Evolutionary conservation across 192 early-diverging fungal species (phyloP), one percentile per base, ranked within the genome.

Genomic region (Chytriomyces sp.): DNA sequence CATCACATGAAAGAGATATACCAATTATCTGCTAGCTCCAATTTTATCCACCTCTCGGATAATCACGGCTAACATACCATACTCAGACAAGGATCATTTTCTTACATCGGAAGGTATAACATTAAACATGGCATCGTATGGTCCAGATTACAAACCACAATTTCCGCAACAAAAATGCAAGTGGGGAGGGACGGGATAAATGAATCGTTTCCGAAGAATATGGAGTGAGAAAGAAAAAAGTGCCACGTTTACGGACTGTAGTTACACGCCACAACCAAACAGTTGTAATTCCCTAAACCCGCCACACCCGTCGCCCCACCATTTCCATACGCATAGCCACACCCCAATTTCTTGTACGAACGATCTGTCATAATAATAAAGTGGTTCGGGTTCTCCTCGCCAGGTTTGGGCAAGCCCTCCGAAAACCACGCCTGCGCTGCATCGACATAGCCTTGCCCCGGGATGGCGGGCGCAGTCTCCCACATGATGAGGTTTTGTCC

Each of bases 401-500:
- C 59, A 0, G 14, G 17, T 0, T 17, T 25, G 17, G 33, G 10
- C 0, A 36, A 30, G 17, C 59, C 59, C 38, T 61, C 59, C 17
- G 28, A 10, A 30, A 30, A 61, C 59, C 59, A 61, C 28, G 28
- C 14, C 17, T 7, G 19, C 37, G 17, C 34, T 17, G 32, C 59
- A 39, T 61, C 59, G 10, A n/a, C 17, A 26, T 61, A 61, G 26
- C 14, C 19, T 14, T 19, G 10, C 1, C 14, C 19, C 0, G 59
- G 59, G 17, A 37, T 37, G 17, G 8, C 26, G 22, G 44, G 44
- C 3, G 59, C 28, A 17, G 32, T 10, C 0, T 8, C 30, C 59
- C 59, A 61, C 30, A 38, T 38, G 39, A 30, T 30, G 17, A 61
- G 59, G 37, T 61, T 61, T 38, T 61, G 59, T 1, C 59, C 59